Evolutionary conservation across 1,284 basidiomycete species (phyloP).

Genomic region (Taiwanofungus camphoratus): DNA sequence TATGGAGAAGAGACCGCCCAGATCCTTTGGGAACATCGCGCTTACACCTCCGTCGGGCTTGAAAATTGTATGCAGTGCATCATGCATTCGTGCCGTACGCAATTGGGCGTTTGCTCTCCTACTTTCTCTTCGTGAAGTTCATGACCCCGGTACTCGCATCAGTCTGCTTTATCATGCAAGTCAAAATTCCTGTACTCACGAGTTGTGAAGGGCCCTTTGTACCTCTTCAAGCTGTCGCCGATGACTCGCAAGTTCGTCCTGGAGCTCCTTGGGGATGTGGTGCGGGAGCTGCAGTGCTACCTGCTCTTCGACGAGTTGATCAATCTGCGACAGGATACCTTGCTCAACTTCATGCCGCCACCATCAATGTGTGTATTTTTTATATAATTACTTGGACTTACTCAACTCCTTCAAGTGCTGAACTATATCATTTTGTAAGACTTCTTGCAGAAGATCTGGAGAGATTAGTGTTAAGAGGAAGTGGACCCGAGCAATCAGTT

Average conservation of each 20-base stretch:
- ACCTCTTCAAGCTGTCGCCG: conserved; percentile 42
- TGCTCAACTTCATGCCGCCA: conserved; percentile 31
- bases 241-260: conserved; percentile 41
- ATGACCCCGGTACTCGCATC: no score
- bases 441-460: conserved; percentile 34
- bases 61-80: conserved; percentile 39
- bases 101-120: conserved; percentile 44
- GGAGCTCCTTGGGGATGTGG: conserved; percentile 40
- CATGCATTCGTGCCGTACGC: conserved; percentile 33
- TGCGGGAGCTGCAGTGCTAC: conserved; percentile 38
- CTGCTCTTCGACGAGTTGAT: conserved; percentile 39
- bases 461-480: not conserved
- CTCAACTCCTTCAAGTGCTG: conserved; percentile 39
- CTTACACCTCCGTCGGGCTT: conserved; percentile 40
- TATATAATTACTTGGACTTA: conserved; percentile 18
- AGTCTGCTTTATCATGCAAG: not conserved
- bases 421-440: conserved; percentile 38
- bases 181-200: conserved; percentile 31
- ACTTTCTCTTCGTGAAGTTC: conserved; percentile 46
- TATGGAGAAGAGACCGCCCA: conserved; percentile 39
- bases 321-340: conserved; percentile 39
- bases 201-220: conserved; percentile 47
- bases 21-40: conserved; percentile 38
- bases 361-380: not conserved
- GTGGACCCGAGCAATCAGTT: not conserved